Conservation (phyloP, 2,329 filamentous ascomycete genomes). For the Penicillium griseofulvum region DNA sequence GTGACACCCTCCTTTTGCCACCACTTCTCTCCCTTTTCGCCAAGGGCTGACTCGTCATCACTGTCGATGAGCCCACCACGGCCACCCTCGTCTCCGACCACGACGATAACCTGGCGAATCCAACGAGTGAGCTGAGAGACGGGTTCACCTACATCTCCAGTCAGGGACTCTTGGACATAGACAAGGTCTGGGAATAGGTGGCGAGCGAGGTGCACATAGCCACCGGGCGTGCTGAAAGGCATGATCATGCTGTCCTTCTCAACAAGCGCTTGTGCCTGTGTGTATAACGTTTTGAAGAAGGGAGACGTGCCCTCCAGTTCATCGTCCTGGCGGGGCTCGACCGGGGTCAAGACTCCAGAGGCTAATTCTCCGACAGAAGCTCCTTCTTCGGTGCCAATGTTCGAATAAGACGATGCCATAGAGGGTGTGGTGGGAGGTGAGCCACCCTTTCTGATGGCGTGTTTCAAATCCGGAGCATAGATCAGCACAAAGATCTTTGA, state of each 20-base stretch:
- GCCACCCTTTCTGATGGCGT: conserved; percentile 44
- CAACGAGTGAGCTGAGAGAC: conserved; percentile 66
- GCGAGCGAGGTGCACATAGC: conserved; percentile 81
- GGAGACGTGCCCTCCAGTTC: conserved; percentile 51
- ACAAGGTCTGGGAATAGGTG: conserved; percentile 82
- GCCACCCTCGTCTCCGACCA: conserved; percentile 57
- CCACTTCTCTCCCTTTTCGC: conserved; percentile 41
- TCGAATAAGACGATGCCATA: conserved; percentile 80
- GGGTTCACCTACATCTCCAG: conserved; percentile 69
- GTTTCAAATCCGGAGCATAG: conserved; percentile 77
- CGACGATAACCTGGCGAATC: conserved; percentile 60
- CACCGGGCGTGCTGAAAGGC: conserved; percentile 79
- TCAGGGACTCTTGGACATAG: conserved; percentile 82
- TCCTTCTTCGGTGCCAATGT: conserved; percentile 73
- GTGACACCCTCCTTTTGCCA: conserved; percentile 76
- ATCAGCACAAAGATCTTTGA: conserved; percentile 84
- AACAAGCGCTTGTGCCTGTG: conserved; percentile 74
- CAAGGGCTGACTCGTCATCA: conserved; percentile 55
- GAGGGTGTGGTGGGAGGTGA: conserved; percentile 58
- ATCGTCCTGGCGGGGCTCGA: conserved; percentile 48
- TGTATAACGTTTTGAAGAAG: conserved; percentile 75
- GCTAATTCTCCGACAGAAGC: conserved; percentile 33
- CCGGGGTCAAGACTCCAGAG: conserved; percentile 55
- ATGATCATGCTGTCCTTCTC: conserved; percentile 84
- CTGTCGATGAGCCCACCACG: conserved; percentile 79